Evolutionary conservation across 176 grass and related monocot species (phyloP).

Genomic region (Metroxylon sagu): DNA sequence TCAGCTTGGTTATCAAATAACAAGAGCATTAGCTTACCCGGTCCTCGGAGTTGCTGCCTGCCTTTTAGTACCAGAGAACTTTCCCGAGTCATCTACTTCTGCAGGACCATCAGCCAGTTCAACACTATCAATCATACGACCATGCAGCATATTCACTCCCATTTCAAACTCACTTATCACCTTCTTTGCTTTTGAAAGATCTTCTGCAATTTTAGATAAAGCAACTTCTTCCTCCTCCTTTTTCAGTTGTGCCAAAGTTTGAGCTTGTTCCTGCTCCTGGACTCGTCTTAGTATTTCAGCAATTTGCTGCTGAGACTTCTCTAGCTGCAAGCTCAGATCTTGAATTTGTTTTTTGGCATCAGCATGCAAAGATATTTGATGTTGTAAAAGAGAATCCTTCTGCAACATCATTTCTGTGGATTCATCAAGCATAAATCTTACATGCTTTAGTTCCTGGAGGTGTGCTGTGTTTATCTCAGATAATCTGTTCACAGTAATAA

Average conservation of each 20-base stretch:
- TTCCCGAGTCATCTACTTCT: background rate
- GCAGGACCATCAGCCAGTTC: constrained; percentile 4
- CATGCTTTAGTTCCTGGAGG: constrained; percentile 24
- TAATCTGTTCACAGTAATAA: constrained; percentile 13
- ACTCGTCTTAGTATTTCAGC: constrained; percentile 28
- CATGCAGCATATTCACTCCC: constrained; percentile 25
- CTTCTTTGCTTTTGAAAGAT: constrained; percentile 54
- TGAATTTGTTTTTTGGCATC: constrained; percentile 33
- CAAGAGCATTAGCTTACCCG: constrained; percentile 74
- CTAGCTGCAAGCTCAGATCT: constrained; percentile 31
- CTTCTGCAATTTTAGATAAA: constrained; percentile 35
- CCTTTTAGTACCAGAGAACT: constrained; percentile 20
- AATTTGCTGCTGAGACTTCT: constrained; percentile 38
- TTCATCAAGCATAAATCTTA: constrained; percentile 45
- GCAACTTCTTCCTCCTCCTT: constrained; percentile 38
- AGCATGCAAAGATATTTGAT: constrained; percentile 32
- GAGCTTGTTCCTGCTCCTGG: constrained; percentile 25
- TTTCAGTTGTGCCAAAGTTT: constrained; percentile 31
- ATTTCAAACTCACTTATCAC: constrained; percentile 39
- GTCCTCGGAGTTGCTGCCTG: constrained; percentile 39
- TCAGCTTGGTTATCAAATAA: constrained; percentile 61
- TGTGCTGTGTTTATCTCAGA: constrained; percentile 18
- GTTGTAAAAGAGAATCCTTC: constrained; percentile 50
- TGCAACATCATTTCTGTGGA: constrained; percentile 35
- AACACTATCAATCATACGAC: constrained; percentile 26